Base-by-base conservation (phyloP, 768 basidiomycete genomes). In the Amanita inopinata region DNA sequence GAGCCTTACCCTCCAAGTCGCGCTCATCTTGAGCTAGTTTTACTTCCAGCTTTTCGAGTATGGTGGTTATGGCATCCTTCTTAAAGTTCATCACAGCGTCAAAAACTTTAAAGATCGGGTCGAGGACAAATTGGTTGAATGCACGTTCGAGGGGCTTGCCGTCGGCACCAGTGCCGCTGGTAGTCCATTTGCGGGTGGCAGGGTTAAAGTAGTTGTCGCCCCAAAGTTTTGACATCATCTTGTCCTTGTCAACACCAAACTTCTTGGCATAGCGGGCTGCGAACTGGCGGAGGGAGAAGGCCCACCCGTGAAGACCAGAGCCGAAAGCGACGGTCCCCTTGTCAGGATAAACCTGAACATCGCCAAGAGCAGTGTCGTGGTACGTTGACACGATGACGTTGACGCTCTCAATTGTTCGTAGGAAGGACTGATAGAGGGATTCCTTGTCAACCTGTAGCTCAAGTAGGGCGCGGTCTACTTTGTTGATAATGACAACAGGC, bases 151-250 rank as follows among this genome's bases (percentile, higher is more conserved):
- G 83, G n/a, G 63, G 64, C 61, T 92, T 93, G 57, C 90, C 91
- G 53, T 92, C 83, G 43, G 80, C 76, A 50, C 79, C 81, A 17
- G 65, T 66, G 50, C 62, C 47, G 61, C 82, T 86, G 38, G 86
- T 90, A 14, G 89, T 76, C 96, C 96, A 98, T 68, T 99, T 99
- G 64, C 80, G 80, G 28, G 93, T 97, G 41, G 80, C 73, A 43
- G 93, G 88, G 74, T 98, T 99, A 78, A 98, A 98, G 74, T 70
- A 99, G 74, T 97, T 97, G 74, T 99, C 96, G 41, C 96, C 96
- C 96, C 96, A 99, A 35, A 99, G 80, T 69, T 86, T 93, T 47
- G 63, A 54, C 85, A 99, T 94, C 79, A 99, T 90, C 78, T 98
- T 98, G 51, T 87, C 85, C 71, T 93, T 93, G 69, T 93, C 87